phyloP scores from a whole-genome alignment of 176 grass and related monocot genomes.

The Rhynchospora tenuis region DNA sequence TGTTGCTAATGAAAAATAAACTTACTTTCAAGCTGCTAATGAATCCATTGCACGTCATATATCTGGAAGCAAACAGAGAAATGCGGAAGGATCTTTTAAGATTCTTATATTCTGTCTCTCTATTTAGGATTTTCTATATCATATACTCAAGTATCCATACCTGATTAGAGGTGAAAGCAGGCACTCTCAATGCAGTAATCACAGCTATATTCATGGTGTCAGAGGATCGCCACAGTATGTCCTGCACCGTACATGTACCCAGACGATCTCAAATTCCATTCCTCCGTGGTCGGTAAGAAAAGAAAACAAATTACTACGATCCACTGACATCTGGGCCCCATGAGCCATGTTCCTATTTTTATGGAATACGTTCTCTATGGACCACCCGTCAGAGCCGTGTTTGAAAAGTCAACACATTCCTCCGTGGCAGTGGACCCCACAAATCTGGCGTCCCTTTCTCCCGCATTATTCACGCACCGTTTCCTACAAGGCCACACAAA shows the following conservation, averaged over 20 bases:
- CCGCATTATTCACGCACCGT: neutral
- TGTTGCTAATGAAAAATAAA: no score
- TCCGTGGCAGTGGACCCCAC: neutral
- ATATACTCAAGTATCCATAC: no score
- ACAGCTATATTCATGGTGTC: neutral
- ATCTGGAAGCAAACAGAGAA: no score
- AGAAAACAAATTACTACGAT: neutral
- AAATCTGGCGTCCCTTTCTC: neutral
- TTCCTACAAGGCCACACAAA: neutral
- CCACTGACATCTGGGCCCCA: neutral
- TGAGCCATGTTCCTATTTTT: neutral
- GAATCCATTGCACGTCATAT: no score
- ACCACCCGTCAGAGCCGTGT: neutral
- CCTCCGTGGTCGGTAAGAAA: neutral
- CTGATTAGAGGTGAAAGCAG: no score
- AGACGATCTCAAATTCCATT: neutral
- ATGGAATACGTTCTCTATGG: neutral
- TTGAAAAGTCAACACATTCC: neutral
- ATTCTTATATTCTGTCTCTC: no score
- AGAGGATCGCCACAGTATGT: neutral
- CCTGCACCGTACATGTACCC: no score
- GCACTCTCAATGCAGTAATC: no score
- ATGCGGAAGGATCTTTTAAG: no score
- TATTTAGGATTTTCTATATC: no score
- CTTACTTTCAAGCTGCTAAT: no score